Base-by-base conservation (phyloP, 441 rosid genomes). In the Eruca vesicaria region DNA sequence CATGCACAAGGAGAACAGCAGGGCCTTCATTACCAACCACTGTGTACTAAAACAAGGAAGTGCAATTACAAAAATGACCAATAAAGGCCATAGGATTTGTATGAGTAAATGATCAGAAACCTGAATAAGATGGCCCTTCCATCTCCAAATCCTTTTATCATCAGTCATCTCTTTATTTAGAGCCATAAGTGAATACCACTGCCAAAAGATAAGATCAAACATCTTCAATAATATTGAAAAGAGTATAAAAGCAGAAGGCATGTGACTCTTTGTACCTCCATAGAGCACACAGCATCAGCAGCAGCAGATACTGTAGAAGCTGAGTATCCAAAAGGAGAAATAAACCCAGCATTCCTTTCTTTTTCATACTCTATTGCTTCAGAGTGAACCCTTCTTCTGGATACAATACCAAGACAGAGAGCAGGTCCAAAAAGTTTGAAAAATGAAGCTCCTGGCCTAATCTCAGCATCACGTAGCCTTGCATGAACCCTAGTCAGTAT, bases 101-200 rank as follows among this genome's bases (percentile, higher is more conserved):
- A 50, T 63, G 56, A 48, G 63, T 33, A 16, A 29, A 57, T 2
- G 45, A 45, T 43, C 62, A 70, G 63, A 18, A 68, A 90, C 99
- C 99, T 92, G 97, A 80, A 94, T 84, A 66, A 88, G 83, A 81
- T 84, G 82, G 58, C 94, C 96, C n/a, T 81, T 90, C 97, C 98
- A 92, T 81, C 94, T 87, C 98, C 98, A 94, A 73, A 86, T 88
- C 66, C 88, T 82, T 76, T 82, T 84, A 56, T 18, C 74, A 38
- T 68, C 78, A 69, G 35, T 67, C 73, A 31, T 48, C 79, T 80
- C 87, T 83, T 84, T 77, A 81, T 73, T 86, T 71, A 81, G 78
- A 77, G 93, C 88, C 88, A 89, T 18, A 28, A 89, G 89, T 84
- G 87, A 88, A 84, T 90, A 90, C 97, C 98, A 94, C 99, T 92